Evolutionary conservation across 2,329 filamentous ascomycete species (phyloP).

Genomic region (Leptographium radiaticola): DNA sequence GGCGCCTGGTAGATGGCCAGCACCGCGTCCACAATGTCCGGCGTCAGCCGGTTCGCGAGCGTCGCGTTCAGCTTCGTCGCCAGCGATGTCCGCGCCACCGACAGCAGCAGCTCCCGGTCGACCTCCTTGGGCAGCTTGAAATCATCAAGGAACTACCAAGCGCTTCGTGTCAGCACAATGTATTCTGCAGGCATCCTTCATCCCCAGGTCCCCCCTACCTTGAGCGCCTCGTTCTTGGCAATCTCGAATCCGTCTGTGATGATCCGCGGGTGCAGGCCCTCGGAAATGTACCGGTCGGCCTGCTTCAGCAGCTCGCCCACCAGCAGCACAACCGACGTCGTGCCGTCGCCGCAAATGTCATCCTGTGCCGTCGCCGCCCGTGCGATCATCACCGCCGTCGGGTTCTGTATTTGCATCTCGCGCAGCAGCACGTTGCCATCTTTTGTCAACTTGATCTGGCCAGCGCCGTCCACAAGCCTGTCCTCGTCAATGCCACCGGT

Average conservation of each 20-base stretch:
- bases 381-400: slow-evolving; percentile 78
- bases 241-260: slow-evolving; percentile 97
- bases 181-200: no score
- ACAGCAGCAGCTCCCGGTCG: slow-evolving; percentile 86
- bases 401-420: slow-evolving; percentile 94
- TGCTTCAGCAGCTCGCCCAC: slow-evolving; percentile 97
- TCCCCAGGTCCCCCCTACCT: slow-evolving; percentile 35
- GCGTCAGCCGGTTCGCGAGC: slow-evolving; percentile 81
- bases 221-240: slow-evolving; percentile 83
- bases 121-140: slow-evolving; percentile 87
- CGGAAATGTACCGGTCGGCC: slow-evolving; percentile 87
- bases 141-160: slow-evolving; percentile 65
- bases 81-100: slow-evolving; percentile 84
- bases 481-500: neutral
- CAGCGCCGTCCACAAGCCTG: slow-evolving; percentile 57
- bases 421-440: slow-evolving; percentile 80
- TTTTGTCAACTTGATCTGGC: slow-evolving; percentile 93
- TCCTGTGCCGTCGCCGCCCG: slow-evolving; percentile 91
- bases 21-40: slow-evolving; percentile 91
- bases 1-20: slow-evolving; percentile 84
- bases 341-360: slow-evolving; percentile 96
- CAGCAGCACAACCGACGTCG: slow-evolving; percentile 87
- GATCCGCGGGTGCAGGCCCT: slow-evolving; percentile 92
- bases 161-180: neutral
- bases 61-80: slow-evolving; percentile 87